Base-by-base conservation (phyloP, 2,329 filamentous ascomycete genomes). In the Epichloe baconii region DNA sequence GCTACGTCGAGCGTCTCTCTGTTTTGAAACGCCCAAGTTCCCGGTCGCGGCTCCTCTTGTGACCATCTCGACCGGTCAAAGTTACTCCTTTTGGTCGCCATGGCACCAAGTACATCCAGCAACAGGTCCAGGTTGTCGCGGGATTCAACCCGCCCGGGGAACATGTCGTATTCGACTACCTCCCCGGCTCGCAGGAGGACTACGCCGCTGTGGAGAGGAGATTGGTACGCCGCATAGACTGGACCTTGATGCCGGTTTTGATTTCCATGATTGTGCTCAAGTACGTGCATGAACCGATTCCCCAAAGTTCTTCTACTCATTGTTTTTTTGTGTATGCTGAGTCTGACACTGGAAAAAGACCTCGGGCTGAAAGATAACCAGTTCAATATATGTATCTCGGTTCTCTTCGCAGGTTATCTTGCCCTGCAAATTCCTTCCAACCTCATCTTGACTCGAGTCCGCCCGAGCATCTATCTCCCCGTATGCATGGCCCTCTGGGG, bases 381-480 rank as follows among this genome's bases (percentile, higher is more conserved):
- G 43, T 52, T 52, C 47, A 49, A 52, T 26, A 23, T 43, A 0
- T 66, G 63, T 38, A 63, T 67, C 17, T 67, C 65, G 0, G 64
- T 67, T 36, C 59, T 67, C 0, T 67, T 66, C 26, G 62, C 64
- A 15, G 64, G 76, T 56, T 69, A 63, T 47, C 60, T 54, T 26
- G 43, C 51, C 3, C 38, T 48, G 19, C 59, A 72, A 47, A 60
- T 68, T 0, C 68, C 67, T 0, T 69, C 66, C 48, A 71, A 71
- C 52, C 65, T 70, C 58, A 49, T 71, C 1, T 62, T 72, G 8
- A 63, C 59, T 52, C 65, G 68, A 49, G 65, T 71, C 42, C 65
- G 66, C 23, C 73, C 73, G 0, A 70, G 69, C 1, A 57, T 68
- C 11, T 75, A 74, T 56, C 68, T 76, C 53, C 63, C 66, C 1